Conservation (phyloP, 1,284 basidiomycete genomes). For the Thecaphora thlaspeos region DNA sequence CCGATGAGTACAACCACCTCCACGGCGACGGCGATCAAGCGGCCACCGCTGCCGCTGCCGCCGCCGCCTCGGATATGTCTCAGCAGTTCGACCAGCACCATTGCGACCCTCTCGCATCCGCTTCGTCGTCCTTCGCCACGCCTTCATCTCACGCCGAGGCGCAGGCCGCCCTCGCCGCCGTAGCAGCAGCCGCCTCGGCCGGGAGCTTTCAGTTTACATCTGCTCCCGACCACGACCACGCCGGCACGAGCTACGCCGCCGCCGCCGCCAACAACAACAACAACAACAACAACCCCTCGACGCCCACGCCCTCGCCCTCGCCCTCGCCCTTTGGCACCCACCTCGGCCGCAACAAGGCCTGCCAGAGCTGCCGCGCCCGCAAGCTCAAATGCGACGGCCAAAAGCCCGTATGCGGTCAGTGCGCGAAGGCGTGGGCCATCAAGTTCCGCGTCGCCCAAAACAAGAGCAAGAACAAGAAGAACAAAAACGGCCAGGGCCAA, state of each 20-base stretch:
- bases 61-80: too few species aligned
- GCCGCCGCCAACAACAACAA: too few species aligned
- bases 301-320: slow-evolving; percentile 22
- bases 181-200: slow-evolving; percentile 25
- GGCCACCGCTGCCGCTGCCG: too few species aligned
- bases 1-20: too few species aligned
- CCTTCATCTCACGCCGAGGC: slow-evolving; percentile 36
- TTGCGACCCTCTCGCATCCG: background rate
- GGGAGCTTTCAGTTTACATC: slow-evolving; percentile 37
- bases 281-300: too few species aligned
- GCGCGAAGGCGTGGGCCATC: slow-evolving; percentile 46
- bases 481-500: slow-evolving; percentile 24
- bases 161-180: slow-evolving; percentile 32
- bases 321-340: slow-evolving; percentile 39
- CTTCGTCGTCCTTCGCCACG: slow-evolving; percentile 19
- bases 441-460: slow-evolving; percentile 38
- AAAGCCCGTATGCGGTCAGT: slow-evolving; percentile 46
- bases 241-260: background rate
- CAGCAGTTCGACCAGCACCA: background rate
- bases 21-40: too few species aligned
- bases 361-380: slow-evolving; percentile 44
- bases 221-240: background rate
- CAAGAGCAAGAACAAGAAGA: slow-evolving; percentile 39
- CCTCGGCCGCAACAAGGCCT: slow-evolving; percentile 46
- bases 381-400: slow-evolving; percentile 50